Evolutionary conservation across 2,329 filamentous ascomycete genomes (phyloP).

Genomic region (Ceratocystis papillata): DNA sequence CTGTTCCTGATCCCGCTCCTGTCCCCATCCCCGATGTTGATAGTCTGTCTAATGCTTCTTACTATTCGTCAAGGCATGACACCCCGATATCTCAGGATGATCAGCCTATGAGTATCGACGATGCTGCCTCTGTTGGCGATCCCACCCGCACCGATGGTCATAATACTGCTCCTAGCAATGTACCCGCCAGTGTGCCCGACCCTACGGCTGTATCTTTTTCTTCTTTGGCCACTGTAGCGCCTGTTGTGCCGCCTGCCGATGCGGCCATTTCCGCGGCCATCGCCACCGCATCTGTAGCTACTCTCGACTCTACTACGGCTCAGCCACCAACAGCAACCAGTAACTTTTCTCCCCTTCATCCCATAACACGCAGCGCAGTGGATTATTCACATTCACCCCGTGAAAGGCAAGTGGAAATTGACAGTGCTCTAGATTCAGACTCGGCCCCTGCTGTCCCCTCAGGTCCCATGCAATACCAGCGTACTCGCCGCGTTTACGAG

Average conservation of each 20-base stretch:
- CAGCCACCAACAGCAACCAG: constrained; percentile 20
- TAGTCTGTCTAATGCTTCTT: constrained; percentile 57
- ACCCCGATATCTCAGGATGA: constrained; percentile 47
- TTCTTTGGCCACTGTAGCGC: neutral
- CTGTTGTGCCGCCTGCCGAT: neutral
- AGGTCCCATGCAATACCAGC: constrained; percentile 14
- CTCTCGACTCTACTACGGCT: constrained; percentile 15
- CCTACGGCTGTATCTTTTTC: no score
- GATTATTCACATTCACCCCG: constrained; percentile 7
- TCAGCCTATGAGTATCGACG: constrained; percentile 22
- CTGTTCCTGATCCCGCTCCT: constrained; percentile 34
- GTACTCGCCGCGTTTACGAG: constrained; percentile 19
- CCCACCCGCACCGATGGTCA: neutral
- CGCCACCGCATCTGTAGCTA: constrained; percentile 14
- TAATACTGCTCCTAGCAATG: neutral
- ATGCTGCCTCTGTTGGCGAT: constrained; percentile 23
- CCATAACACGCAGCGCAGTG: constrained; percentile 9
- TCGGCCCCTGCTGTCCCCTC: neutral
- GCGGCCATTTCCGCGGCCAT: neutral
- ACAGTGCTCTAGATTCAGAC: constrained; percentile 17
- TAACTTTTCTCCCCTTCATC: constrained; percentile 22
- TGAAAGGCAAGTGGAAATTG: constrained; percentile 20
- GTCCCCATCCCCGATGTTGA: constrained; percentile 17
- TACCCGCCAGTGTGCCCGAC: neutral
- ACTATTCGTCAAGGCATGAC: constrained; percentile 89